phyloP scores from a whole-genome alignment of 2,329 filamentous ascomycete species.

The Penicillium verrucosum region DNA sequence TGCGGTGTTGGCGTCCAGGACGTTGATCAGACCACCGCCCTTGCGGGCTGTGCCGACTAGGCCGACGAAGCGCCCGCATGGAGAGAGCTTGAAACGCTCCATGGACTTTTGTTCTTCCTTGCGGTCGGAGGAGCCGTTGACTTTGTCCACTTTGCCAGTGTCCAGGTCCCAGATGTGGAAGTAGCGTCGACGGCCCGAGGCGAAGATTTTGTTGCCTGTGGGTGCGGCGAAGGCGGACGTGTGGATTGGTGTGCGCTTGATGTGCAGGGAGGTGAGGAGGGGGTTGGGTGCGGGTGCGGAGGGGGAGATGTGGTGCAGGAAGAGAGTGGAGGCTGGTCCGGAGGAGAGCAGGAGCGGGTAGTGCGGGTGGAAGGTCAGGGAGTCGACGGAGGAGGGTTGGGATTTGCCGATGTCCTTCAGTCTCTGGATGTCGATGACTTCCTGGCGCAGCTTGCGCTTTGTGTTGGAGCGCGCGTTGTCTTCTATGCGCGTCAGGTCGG shows the following conservation, averaged over 20 bases:
- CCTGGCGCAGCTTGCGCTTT: conserved; percentile 73
- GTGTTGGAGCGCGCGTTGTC: conserved; percentile 51
- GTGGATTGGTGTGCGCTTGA: conserved; percentile 77
- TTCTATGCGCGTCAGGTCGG: conserved; percentile 57
- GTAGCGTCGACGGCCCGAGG: conserved; percentile 81
- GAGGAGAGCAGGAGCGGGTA: conserved; percentile 87
- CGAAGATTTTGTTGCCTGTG: conserved; percentile 74
- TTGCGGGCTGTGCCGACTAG: conserved; percentile 76
- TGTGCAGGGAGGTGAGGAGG: conserved; percentile 82
- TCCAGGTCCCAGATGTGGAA: conserved; percentile 93
- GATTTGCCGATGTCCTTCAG: conserved; percentile 78
- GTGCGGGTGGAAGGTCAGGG: conserved; percentile 83
- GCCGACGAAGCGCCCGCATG: conserved; percentile 81
- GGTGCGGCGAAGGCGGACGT: conserved; percentile 77
- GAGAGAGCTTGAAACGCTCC: conserved; percentile 85
- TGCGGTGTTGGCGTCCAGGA: conserved; percentile 73
- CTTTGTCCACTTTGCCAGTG: conserved; percentile 77
- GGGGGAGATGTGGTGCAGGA: conserved; percentile 82
- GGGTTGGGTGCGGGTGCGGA: conserved; percentile 78
- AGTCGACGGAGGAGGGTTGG: conserved; percentile 75
- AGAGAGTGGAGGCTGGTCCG: conserved; percentile 78
- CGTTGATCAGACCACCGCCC: conserved; percentile 82
- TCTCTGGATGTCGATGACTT: conserved; percentile 85
- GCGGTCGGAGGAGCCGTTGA: conserved; percentile 67
- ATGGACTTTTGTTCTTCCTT: conserved; percentile 80